Evolutionary conservation across 2,329 filamentous ascomycete genomes (phyloP).

Genomic region (Fusarium virguliforme): DNA sequence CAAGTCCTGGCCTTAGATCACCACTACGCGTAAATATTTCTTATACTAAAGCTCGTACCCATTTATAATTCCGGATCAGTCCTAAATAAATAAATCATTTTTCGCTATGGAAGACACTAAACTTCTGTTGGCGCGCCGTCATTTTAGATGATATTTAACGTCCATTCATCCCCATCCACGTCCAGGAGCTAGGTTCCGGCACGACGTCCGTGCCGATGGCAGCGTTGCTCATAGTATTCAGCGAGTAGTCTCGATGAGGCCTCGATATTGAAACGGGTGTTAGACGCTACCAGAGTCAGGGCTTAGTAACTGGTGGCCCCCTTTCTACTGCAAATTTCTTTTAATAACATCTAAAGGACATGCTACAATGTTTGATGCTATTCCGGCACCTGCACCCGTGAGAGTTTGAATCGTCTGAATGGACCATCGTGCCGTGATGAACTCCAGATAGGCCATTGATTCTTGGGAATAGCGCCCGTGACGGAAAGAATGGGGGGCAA

Average conservation of each 20-base stretch:
- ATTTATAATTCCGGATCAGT: constrained; percentile 13
- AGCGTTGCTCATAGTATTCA: background rate
- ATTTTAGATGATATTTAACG: constrained; percentile 11
- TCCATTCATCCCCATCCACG: constrained; percentile 14
- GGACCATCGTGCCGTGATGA: constrained; percentile 17
- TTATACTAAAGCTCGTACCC: constrained; percentile 11
- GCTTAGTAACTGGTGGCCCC: constrained; percentile 15
- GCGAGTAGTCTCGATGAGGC: background rate
- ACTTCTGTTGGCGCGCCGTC: constrained; percentile 4
- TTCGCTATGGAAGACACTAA: constrained; percentile 10
- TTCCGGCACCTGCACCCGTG: constrained; percentile 15
- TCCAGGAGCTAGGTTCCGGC: constrained; percentile 1
- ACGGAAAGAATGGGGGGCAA: constrained; percentile 18
- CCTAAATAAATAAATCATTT: constrained; percentile 17
- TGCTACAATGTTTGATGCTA: constrained; percentile 8
- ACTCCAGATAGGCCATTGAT: constrained; percentile 15
- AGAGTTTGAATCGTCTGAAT: constrained; percentile 17
- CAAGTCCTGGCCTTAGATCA: constrained; percentile 10
- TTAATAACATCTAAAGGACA: constrained; percentile 19
- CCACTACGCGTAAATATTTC: constrained; percentile 17
- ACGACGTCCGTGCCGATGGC: background rate
- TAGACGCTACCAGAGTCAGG: background rate
- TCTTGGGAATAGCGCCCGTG: constrained; percentile 16
- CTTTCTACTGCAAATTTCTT: constrained; percentile 18
- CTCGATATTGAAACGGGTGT: constrained; percentile 1